Evolutionary conservation across 2,329 filamentous ascomycete genomes (phyloP).

Genomic region (Malbranchea zuffiana): DNA sequence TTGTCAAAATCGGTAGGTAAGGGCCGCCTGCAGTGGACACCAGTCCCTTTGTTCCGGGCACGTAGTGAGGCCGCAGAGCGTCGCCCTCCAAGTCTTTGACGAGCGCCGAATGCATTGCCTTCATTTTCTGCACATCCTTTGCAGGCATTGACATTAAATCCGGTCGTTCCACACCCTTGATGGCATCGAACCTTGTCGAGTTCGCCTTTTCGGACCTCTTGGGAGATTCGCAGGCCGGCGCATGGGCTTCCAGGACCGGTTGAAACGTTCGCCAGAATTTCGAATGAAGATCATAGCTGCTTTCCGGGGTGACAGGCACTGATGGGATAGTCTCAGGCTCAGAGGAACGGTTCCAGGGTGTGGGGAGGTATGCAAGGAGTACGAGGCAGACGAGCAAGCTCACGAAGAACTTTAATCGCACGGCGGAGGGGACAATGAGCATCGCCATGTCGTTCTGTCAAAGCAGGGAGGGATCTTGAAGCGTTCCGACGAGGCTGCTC

Average conservation of each 20-base stretch:
- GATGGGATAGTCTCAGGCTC: background rate
- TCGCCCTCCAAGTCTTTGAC: constrained; percentile 20
- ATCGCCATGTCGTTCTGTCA: constrained; percentile 4
- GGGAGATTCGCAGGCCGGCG: constrained; percentile 23
- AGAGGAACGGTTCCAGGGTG: constrained; percentile 3
- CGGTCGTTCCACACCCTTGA: constrained; percentile 21
- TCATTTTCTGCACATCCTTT: constrained; percentile 25
- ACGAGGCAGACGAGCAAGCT: constrained; percentile 5
- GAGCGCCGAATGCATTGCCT: constrained; percentile 27
- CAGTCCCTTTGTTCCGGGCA: constrained; percentile 22
- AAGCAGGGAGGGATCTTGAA: too few species aligned
- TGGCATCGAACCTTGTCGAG: constrained; percentile 22
- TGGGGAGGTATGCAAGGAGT: constrained; percentile 8
- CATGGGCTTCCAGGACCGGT: constrained; percentile 22
- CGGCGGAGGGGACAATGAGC: constrained; percentile 1
- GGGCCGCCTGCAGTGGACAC: constrained; percentile 33
- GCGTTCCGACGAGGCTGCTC: too few species aligned
- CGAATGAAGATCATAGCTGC: constrained; percentile 16
- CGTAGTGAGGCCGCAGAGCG: constrained; percentile 12
- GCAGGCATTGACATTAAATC: constrained; percentile 23
- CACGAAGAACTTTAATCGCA: constrained; percentile 4
- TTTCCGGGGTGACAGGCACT: background rate
- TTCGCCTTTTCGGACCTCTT: constrained; percentile 20
- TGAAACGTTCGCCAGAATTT: constrained; percentile 29
- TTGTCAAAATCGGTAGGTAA: constrained; percentile 35